Evolutionary conservation across 768 basidiomycete genomes (phyloP).

Genomic region (Tremella fuciformis): DNA sequence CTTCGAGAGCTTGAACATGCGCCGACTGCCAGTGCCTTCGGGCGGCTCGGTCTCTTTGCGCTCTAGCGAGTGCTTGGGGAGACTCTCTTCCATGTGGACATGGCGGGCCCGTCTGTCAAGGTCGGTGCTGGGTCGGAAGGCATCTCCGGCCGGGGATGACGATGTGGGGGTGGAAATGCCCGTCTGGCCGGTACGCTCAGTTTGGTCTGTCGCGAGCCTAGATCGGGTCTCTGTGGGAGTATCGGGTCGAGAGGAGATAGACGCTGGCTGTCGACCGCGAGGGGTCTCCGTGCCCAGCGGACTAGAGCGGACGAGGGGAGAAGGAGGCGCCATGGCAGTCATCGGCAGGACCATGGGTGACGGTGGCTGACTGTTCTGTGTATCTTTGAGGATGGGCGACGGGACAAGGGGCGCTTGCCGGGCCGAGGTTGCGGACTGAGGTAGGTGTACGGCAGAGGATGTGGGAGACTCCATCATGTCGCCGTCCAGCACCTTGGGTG

Average conservation of each 20-base stretch:
- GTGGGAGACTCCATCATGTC: constrained; percentile 2
- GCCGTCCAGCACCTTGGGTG: neutral
- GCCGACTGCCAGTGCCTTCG: constrained; percentile 40
- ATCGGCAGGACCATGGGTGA: no score
- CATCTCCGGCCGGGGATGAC: neutral
- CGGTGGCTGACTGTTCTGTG: neutral
- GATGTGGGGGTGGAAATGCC: neutral
- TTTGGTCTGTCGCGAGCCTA: neutral
- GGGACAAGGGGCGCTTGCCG: constrained; percentile 3
- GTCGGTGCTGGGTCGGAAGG: no score
- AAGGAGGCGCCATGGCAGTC: no score
- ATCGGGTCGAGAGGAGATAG: neutral
- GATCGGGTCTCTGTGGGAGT: neutral
- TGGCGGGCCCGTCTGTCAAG: neutral
- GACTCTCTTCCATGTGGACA: neutral
- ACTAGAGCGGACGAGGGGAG: no score
- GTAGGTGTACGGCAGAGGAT: neutral
- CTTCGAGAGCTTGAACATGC: constrained; percentile 49
- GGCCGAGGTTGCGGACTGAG: neutral
- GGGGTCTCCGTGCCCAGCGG: neutral
- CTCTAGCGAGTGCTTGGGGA: constrained; percentile 3
- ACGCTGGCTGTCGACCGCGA: neutral
- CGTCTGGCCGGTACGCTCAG: neutral
- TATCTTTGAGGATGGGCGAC: constrained; percentile 4
- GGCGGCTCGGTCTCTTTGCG: constrained; percentile 23